Evolutionary conservation across 805 yeast species (phyloP).

Genomic region (Starmerella scarabaei): DNA sequence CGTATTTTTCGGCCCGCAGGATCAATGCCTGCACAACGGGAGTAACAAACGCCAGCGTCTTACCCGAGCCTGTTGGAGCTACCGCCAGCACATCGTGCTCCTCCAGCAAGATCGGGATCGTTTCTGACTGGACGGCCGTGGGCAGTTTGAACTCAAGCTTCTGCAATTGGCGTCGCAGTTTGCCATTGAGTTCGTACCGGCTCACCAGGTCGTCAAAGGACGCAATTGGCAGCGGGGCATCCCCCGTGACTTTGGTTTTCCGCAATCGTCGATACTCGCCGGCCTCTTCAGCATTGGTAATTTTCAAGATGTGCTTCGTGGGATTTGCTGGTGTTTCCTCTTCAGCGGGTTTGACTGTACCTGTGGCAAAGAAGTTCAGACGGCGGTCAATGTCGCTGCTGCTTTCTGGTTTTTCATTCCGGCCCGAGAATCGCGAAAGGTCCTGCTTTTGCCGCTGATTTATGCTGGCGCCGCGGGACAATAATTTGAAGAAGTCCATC

Average conservation of each 20-base stretch:
- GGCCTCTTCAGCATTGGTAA: slow-evolving; percentile 49
- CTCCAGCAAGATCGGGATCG: slow-evolving; percentile 60
- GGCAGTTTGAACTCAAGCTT: slow-evolving; percentile 69
- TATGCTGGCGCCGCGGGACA: slow-evolving; percentile 74
- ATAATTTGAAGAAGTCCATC: slow-evolving; percentile 67
- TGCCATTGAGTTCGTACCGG: slow-evolving; percentile 52
- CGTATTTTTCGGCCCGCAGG: slow-evolving; percentile 1
- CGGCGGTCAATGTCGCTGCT: slow-evolving; percentile 50
- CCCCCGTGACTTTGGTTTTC: slow-evolving; percentile 68
- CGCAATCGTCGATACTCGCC: slow-evolving; percentile 43
- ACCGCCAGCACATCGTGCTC: slow-evolving; percentile 75
- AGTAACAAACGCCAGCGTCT: slow-evolving; percentile 76
- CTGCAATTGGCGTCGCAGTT: slow-evolving; percentile 48
- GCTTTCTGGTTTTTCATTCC: slow-evolving; percentile 15
- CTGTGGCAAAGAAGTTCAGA: slow-evolving; percentile 55
- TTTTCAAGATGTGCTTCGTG: slow-evolving; percentile 20
- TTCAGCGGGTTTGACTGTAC: slow-evolving; percentile 27
- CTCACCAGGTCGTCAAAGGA: slow-evolving; percentile 69
- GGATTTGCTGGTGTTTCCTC: background rate
- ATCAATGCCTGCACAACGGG: slow-evolving; percentile 57
- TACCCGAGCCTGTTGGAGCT: slow-evolving; percentile 98
- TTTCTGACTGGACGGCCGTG: slow-evolving; percentile 85
- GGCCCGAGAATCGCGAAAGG: slow-evolving; percentile 21
- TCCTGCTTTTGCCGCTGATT: slow-evolving; percentile 36
- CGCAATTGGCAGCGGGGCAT: slow-evolving; percentile 81